These are phyloP conservation scores for Plantago coronopus DNA, from an alignment of 305 asterid species.

Conservation along the genomic window DNA sequence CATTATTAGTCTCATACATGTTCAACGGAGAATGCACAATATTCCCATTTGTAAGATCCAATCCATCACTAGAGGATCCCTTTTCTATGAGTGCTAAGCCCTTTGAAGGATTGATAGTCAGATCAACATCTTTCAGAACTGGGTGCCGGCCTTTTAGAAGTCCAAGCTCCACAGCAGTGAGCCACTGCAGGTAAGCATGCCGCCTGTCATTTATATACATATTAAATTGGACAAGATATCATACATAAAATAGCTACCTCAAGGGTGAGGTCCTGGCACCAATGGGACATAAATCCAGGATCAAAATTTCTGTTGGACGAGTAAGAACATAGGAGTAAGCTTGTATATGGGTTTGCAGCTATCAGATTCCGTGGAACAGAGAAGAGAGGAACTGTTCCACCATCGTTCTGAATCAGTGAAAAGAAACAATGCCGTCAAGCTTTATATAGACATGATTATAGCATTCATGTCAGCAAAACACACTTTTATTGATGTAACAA, in stretches of 20 bases:
- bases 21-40: slow-evolving; percentile 33
- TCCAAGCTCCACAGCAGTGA: slow-evolving; percentile 92
- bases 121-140: slow-evolving; percentile 78
- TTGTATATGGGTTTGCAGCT: slow-evolving; percentile 85
- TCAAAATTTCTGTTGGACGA: slow-evolving; percentile 35
- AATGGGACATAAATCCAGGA: slow-evolving; percentile 37
- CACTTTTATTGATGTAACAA: no score
- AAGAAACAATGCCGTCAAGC: slow-evolving; percentile 30
- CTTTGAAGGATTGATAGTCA: slow-evolving; percentile 65
- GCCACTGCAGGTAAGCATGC: slow-evolving; percentile 67
- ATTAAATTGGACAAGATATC: slow-evolving; percentile 12
- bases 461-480: no score
- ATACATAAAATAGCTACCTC: slow-evolving; percentile 54
- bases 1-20: slow-evolving; percentile 31
- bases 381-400: slow-evolving; percentile 63
- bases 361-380: slow-evolving; percentile 80
- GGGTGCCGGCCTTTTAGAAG: slow-evolving; percentile 98
- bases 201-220: slow-evolving; percentile 16
- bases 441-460: background rate
- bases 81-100: slow-evolving; percentile 42
- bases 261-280: slow-evolving; percentile 74
- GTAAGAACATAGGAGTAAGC: slow-evolving; percentile 76
- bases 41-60: slow-evolving; percentile 36
- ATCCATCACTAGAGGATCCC: slow-evolving; percentile 34
- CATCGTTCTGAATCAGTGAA: slow-evolving; percentile 60